Conservation (phyloP, 495 filamentous ascomycete genomes). For the Neurospora cerealis region DNA sequence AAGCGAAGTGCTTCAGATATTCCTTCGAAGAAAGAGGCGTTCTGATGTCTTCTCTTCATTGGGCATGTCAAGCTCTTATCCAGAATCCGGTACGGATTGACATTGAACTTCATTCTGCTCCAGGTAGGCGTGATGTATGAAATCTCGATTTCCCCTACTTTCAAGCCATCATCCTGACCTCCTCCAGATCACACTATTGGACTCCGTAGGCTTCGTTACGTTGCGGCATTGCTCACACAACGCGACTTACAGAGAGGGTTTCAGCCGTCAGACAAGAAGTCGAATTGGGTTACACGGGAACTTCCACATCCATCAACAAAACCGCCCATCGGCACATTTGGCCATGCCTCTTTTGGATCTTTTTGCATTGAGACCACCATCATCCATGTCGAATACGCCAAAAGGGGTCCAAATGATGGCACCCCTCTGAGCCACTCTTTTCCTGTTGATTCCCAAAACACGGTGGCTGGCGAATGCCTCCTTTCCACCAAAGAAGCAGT, state of each 20-base stretch:
- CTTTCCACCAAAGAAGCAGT: not conserved
- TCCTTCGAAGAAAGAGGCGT: not conserved
- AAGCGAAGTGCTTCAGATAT: not conserved
- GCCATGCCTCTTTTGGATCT: not conserved
- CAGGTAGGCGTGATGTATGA: not conserved
- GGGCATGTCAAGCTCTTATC: not conserved
- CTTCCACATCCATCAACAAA: not conserved
- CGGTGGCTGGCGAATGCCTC: not conserved
- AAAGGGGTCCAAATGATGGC: not conserved
- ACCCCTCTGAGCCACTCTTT: not conserved
- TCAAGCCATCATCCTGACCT: not conserved
- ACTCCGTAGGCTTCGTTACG: not conserved
- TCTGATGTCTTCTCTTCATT: not conserved
- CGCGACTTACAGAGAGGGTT: not conserved
- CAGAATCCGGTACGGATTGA: not conserved
- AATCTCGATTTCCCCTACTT: not conserved
- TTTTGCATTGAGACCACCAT: not conserved
- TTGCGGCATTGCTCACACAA: not conserved
- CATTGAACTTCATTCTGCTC: not conserved
- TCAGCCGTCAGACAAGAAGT: not conserved
- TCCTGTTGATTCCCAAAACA: not conserved
- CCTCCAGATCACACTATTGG: not conserved
- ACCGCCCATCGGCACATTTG: not conserved
- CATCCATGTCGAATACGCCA: not conserved
- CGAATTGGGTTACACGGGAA: not conserved